Percentiles rank a stretch among this genome's conserved stretches.
phyloP scores from a whole-genome alignment of 2,329 filamentous ascomycete genomes.

The Fusarium gaditjirri region DNA sequence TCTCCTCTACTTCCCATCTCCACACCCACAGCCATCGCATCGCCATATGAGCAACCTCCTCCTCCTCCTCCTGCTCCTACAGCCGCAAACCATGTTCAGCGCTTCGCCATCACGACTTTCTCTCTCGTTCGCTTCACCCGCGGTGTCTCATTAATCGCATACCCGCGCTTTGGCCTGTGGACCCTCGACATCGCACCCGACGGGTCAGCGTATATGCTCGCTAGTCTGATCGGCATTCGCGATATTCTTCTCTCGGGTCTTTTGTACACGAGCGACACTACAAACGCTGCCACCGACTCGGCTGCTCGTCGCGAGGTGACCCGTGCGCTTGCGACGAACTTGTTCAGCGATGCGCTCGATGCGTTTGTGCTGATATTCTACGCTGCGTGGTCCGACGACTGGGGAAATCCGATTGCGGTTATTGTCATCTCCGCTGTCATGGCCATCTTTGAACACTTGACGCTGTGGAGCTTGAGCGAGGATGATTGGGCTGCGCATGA shows the following conservation, averaged over 20 bases:
- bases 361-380: constrained; percentile 50
- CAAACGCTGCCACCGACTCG: constrained; percentile 14
- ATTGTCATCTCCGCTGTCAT: constrained; percentile 47
- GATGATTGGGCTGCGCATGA: constrained; percentile 39
- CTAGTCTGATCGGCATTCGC: constrained; percentile 47
- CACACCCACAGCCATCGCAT: constrained; percentile 36
- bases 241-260: constrained; percentile 47
- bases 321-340: constrained; percentile 46
- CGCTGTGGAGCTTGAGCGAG: constrained; percentile 49
- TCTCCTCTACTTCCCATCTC: constrained; percentile 44
- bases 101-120: constrained; percentile 40
- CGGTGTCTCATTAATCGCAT: constrained; percentile 45
- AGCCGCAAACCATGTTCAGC: constrained; percentile 34
- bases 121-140: constrained; percentile 44
- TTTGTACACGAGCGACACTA: constrained; percentile 42
- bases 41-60: constrained; percentile 2
- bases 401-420: constrained; percentile 44
- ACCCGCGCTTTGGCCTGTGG: constrained; percentile 45
- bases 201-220: constrained; percentile 45
- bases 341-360: constrained; percentile 50
- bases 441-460: constrained; percentile 48
- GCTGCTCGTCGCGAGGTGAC: constrained; percentile 42
- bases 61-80: constrained; percentile 10
- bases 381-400: constrained; percentile 46
- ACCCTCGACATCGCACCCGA: constrained; percentile 45